Percentiles rank a stretch among this genome's conserved stretches.
phyloP scores from a whole-genome alignment of 2,329 filamentous ascomycete genomes.

The Scorias spongiosa region DNA sequence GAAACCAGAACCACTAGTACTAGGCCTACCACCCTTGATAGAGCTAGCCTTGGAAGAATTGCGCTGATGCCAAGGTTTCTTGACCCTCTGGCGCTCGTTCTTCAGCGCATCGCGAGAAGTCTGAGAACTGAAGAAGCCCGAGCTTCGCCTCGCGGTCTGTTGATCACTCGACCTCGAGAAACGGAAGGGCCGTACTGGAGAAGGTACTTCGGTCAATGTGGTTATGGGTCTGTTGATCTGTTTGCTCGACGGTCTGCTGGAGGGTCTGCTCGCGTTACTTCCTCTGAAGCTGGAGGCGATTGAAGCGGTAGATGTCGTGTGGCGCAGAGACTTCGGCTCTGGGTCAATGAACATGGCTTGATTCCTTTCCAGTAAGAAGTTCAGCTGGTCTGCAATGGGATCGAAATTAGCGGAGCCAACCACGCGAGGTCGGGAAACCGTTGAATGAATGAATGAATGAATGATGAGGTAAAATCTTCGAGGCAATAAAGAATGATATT shows the following conservation, averaged over 20 bases:
- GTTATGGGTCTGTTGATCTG: background rate
- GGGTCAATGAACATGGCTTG: constrained; percentile 19
- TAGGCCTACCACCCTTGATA: background rate
- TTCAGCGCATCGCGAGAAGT: constrained; percentile 8
- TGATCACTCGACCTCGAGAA: background rate
- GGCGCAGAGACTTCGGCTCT: constrained; percentile 9
- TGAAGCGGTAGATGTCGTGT: constrained; percentile 1
- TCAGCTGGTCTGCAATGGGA: background rate
- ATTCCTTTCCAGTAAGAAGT: background rate
- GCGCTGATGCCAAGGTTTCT: constrained; percentile 13
- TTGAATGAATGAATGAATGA: constrained; percentile 3
- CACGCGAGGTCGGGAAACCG: too few relatives aligned
- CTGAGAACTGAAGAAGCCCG: constrained; percentile 11
- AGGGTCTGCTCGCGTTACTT: background rate
- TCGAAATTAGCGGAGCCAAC: constrained; percentile 4
- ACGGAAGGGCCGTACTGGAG: background rate
- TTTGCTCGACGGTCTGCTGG: constrained; percentile 3
- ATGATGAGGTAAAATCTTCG: background rate
- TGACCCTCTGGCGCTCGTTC: constrained; percentile 8
- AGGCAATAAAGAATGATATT: constrained; percentile 6
- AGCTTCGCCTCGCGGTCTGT: background rate
- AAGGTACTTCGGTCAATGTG: background rate
- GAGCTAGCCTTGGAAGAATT: background rate
- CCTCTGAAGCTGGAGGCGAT: constrained; percentile 1
- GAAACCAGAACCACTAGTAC: background rate